Conservation (phyloP, 2,329 filamentous ascomycete species). For the Clonostachys chloroleuca region DNA sequence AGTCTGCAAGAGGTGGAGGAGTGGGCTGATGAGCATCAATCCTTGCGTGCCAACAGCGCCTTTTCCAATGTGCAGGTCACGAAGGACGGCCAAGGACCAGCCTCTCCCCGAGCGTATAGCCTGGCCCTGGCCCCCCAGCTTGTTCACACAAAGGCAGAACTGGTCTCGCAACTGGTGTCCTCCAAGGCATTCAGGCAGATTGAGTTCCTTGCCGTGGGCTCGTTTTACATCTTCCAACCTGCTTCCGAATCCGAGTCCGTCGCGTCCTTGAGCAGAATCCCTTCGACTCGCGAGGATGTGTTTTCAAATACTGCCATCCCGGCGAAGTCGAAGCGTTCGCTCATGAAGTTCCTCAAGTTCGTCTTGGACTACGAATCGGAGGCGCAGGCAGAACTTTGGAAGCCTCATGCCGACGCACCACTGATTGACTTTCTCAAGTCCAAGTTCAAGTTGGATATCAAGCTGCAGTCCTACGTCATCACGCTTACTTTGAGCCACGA, state of each 20-base stretch:
- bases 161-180: constrained; percentile 79
- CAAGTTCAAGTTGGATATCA: constrained; percentile 63
- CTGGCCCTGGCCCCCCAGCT: constrained; percentile 81
- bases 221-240: constrained; percentile 74
- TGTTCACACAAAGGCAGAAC: constrained; percentile 75
- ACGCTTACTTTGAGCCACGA: constrained; percentile 73
- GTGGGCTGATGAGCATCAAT: constrained; percentile 53
- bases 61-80: constrained; percentile 24
- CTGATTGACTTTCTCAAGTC: constrained; percentile 56
- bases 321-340: constrained; percentile 72
- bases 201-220: constrained; percentile 89
- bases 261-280: constrained; percentile 62
- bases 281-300: constrained; percentile 86
- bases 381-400: constrained; percentile 52
- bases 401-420: constrained; percentile 44
- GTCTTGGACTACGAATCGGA: constrained; percentile 67
- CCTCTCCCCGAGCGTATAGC: constrained; percentile 70
- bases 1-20: constrained; percentile 75
- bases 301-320: constrained; percentile 76
- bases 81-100: constrained; percentile 35
- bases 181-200: constrained; percentile 85
- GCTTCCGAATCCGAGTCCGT: constrained; percentile 16
- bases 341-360: constrained; percentile 95
- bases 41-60: constrained; percentile 5
- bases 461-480: constrained; percentile 57